Base-by-base conservation (phyloP, 2,329 filamentous ascomycete genomes). In the Immersiporthe knoxdaviesiana region DNA sequence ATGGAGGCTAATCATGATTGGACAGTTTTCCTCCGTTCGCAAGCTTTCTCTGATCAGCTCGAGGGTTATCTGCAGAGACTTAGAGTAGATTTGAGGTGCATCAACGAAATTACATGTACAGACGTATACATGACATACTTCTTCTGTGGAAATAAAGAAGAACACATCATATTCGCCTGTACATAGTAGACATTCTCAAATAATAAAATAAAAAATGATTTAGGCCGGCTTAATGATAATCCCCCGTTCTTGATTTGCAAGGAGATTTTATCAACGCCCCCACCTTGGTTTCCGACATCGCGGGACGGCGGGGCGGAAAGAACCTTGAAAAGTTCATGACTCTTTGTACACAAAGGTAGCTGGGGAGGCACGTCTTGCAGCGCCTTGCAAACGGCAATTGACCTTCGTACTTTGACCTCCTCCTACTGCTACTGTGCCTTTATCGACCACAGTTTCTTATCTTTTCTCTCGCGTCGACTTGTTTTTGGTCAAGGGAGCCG, bases 1-100 rank as follows among this genome's bases (percentile, higher is more conserved):
- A 30, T 58, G 44, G 66, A 68, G 63, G 69, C 69, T 71, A 63
- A 71, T 64, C 27, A 39, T 47, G 18, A 47, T 47, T 47, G 21
- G 44, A 41, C 24, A 65, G 59, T 61, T 50, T 27, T 27, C 44
- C n/a, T 37, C 27, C 30, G n/a, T 8, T 30, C 14, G 27, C 27
- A 56, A 18, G 52, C 24, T 30, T 56, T 14, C 14, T 4, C 27
- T 56, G 14, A 30, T 18, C 6, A 32, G 2, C 14, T 18, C 27
- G n/a, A 11, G 50, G 1, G n/a, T 27, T 6, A 1, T 8, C 18
- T 47, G 41, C 41, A 47, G 41, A 47, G 41, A 21, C n/a, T n/a
- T n/a, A n/a, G n/a, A n/a, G n/a, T n/a, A n/a, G n/a, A n/a, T n/a
- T 47, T 16, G 18, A 47, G 7, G 39, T 35, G 35, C n/a, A n/a